phyloP scores from a whole-genome alignment of 345 rosid genomes.

The Citrus unshiu region DNA sequence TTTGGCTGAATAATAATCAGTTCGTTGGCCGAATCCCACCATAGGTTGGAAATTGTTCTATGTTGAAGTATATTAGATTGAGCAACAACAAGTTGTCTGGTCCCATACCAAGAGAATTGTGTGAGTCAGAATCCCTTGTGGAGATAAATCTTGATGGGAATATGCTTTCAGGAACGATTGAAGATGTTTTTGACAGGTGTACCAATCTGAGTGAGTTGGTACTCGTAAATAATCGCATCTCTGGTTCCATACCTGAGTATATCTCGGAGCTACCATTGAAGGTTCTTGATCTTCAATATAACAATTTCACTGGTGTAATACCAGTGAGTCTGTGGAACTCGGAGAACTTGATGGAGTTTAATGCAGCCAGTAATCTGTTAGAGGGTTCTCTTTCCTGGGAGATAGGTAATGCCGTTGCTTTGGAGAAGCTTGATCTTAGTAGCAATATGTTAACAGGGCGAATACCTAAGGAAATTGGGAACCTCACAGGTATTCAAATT shows the following conservation, averaged over 20 bases:
- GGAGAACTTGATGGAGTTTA: conserved; percentile 63
- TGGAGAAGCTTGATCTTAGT: conserved; percentile 63
- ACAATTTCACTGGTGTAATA: conserved; percentile 57
- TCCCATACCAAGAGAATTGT: too few relatives aligned
- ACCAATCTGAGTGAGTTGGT: too few relatives aligned
- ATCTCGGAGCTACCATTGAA: not conserved
- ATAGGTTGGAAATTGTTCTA: too few relatives aligned
- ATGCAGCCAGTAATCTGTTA: conserved; percentile 60
- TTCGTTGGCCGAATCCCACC: too few relatives aligned
- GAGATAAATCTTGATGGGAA: too few relatives aligned
- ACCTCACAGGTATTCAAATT: conserved; percentile 53
- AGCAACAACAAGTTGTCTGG: too few relatives aligned
- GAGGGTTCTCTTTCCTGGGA: conserved; percentile 55
- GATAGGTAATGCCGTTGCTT: conserved; percentile 51
- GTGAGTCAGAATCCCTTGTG: too few relatives aligned
- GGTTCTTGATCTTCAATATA: conserved; percentile 1
- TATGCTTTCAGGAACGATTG: too few relatives aligned
- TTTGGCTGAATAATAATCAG: too few relatives aligned
- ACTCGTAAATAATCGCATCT: too few relatives aligned
- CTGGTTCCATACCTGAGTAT: conserved; percentile 25
- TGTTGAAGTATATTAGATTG: too few relatives aligned
- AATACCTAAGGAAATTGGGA: conserved; percentile 70
- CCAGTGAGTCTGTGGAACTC: conserved; percentile 51
- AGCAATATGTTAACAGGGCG: conserved; percentile 52
- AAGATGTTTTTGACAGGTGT: too few relatives aligned